Percentiles rank a stretch among this genome's conserved stretches.
Evolutionary conservation across 2,329 filamentous ascomycete genomes (phyloP).

Genomic region (Penicillium sp.): DNA sequence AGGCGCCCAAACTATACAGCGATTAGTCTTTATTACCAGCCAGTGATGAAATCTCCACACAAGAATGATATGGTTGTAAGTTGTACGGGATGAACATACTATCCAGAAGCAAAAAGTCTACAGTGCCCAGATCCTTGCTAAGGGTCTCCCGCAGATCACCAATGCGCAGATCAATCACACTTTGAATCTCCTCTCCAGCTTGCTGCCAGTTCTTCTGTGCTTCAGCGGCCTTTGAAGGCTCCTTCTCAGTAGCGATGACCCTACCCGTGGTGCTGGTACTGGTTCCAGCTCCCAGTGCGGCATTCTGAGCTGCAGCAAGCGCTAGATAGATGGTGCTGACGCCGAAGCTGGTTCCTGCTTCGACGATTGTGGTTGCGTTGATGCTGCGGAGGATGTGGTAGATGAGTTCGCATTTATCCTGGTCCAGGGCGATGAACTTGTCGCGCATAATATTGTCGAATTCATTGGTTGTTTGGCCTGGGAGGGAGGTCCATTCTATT

Average conservation of each 20-base stretch:
- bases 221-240: constrained; percentile 52
- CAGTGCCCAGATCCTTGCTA: constrained; percentile 47
- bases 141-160: constrained; percentile 60
- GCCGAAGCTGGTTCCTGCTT: constrained; percentile 63
- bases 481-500: constrained; percentile 16
- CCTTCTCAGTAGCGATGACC: constrained; percentile 64
- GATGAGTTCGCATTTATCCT: constrained; percentile 58
- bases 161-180: constrained; percentile 57
- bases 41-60: too few species aligned
- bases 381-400: constrained; percentile 55
- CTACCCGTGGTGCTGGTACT: constrained; percentile 27
- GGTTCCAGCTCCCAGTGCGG: not conserved
- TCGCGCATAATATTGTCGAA: constrained; percentile 50
- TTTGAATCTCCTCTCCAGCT: constrained; percentile 51
- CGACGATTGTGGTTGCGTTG: constrained; percentile 55
- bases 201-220: constrained; percentile 57
- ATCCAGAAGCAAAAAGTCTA: constrained; percentile 62
- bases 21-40: not conserved
- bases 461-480: constrained; percentile 20
- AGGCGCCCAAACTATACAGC: constrained; percentile 54
- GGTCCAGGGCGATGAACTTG: constrained; percentile 61
- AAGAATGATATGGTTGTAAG: too few species aligned
- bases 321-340: constrained; percentile 64
- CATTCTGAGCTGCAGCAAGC: constrained; percentile 56
- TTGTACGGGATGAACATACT: constrained; percentile 48